These are phyloP conservation scores for Porphyrellus cyaneotinctus DNA, from an alignment of 768 basidiomycete species.

Conservation along the genomic window DNA sequence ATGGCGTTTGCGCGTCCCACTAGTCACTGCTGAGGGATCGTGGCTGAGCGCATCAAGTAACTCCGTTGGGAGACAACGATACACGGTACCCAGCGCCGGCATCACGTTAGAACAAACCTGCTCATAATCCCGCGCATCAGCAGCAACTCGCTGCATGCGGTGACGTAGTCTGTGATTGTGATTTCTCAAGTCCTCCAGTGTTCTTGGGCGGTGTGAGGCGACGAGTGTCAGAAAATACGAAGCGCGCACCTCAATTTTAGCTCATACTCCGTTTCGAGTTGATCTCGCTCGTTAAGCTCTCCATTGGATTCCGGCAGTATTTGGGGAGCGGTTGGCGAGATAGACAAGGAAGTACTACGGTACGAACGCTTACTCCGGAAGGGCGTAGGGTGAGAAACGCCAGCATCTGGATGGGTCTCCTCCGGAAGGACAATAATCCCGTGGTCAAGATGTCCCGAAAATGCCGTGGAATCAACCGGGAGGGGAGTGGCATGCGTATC, in stretches of 20 bases:
- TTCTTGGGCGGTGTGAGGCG: constrained; percentile 34
- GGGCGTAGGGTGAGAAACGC: neutral
- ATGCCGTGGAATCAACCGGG: constrained; percentile 1
- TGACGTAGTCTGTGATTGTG: constrained; percentile 70
- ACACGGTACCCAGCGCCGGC: constrained; percentile 43
- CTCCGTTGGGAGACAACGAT: constrained; percentile 54
- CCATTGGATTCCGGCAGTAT: constrained; percentile 35
- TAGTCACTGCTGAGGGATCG: constrained; percentile 73
- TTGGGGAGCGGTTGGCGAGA: constrained; percentile 14
- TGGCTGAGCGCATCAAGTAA: constrained; percentile 71
- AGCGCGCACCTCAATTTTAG: constrained; percentile 25
- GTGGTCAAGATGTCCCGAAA: neutral
- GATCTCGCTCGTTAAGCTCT: constrained; percentile 45
- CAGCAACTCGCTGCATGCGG: constrained; percentile 61
- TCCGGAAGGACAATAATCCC: constrained; percentile 3
- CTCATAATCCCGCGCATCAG: constrained; percentile 63
- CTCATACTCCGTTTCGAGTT: constrained; percentile 53
- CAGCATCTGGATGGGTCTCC: neutral
- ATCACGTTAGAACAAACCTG: constrained; percentile 50
- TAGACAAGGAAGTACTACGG: constrained; percentile 37
- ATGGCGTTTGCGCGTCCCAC: constrained; percentile 53
- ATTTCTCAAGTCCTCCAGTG: constrained; percentile 52
- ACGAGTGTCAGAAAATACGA: neutral
- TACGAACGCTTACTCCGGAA: constrained; percentile 8
- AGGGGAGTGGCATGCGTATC: constrained; percentile 6